Evolutionary conservation across 805 yeast genomes (phyloP).

Genomic region (Yarrowia phangngaensis): DNA sequence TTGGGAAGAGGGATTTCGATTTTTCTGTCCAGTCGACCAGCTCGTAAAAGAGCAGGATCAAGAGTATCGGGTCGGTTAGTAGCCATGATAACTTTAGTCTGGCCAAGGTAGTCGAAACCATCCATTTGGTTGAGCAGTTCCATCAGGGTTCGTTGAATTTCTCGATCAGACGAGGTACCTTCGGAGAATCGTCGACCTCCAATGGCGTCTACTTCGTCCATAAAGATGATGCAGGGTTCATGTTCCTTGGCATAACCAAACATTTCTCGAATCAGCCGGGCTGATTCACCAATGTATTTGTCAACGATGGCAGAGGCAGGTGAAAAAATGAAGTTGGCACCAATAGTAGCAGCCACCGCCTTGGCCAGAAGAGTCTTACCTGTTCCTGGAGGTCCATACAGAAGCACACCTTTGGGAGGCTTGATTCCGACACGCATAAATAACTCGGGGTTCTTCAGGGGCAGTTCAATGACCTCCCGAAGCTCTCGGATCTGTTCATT

Average conservation of each 20-base stretch:
- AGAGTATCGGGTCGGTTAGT: conserved; percentile 98
- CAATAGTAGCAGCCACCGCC: conserved; percentile 97
- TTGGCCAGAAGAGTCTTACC: conserved; percentile 95
- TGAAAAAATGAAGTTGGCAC: conserved; percentile 95
- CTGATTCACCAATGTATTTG: conserved; percentile 96
- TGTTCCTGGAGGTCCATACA: conserved; percentile 98
- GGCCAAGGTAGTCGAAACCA: conserved; percentile 94
- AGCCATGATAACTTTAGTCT: conserved; percentile 97
- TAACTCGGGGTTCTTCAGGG: conserved; percentile 93
- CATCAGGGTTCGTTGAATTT: conserved; percentile 96
- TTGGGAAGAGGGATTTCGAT: conserved; percentile 94
- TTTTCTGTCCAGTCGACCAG: conserved; percentile 95
- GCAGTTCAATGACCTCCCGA: conserved; percentile 95
- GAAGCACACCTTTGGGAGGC: conserved; percentile 96
- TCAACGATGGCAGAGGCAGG: conserved; percentile 98
- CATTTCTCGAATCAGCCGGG: conserved; percentile 95
- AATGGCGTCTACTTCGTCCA: conserved; percentile 98
- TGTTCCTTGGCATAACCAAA: conserved; percentile 96
- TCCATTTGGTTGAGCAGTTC: conserved; percentile 97
- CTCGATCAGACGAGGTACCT: conserved; percentile 98
- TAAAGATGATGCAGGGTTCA: conserved; percentile 95
- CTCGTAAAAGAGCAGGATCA: conserved; percentile 95
- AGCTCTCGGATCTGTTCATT: conserved; percentile 93
- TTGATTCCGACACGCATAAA: conserved; percentile 94
- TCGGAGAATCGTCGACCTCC: conserved; percentile 97